Conservation (phyloP, 169 alveolate genomes). For the Cryptosporidium muris region DNA sequence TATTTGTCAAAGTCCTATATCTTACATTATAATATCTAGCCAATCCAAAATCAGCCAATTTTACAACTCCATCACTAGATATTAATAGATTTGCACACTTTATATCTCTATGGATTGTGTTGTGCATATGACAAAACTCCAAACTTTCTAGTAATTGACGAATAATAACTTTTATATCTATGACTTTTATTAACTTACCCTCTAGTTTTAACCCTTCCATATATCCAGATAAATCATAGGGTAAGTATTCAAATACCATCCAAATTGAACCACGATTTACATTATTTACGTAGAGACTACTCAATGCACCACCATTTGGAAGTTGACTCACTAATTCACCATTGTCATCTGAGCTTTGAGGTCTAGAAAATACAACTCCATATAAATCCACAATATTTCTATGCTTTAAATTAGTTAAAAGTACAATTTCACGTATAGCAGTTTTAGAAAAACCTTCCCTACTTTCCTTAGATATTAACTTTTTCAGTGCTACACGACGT, state of each 20-base stretch:
- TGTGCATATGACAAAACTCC: constrained; percentile 86
- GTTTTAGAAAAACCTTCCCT: constrained; percentile 89
- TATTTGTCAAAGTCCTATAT: constrained; percentile 86
- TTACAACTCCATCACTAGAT: constrained; percentile 89
- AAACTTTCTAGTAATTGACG: constrained; percentile 85
- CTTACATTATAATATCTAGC: constrained; percentile 85
- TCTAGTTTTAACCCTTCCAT: constrained; percentile 79
- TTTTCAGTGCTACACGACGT: constrained; percentile 85
- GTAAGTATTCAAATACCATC: constrained; percentile 88
- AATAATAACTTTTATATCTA: constrained; percentile 84
- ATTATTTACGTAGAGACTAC: background rate
- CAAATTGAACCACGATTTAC: constrained; percentile 76
- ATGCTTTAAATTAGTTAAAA: constrained; percentile 82
- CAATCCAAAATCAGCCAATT: constrained; percentile 96
- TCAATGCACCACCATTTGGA: background rate
- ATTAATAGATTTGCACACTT: constrained; percentile 91
- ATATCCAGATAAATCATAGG: constrained; percentile 85
- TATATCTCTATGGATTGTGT: constrained; percentile 88
- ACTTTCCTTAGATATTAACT: constrained; percentile 83
- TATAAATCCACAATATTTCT: constrained; percentile 81
- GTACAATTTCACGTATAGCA: constrained; percentile 85
- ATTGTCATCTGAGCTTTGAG: constrained; percentile 15
- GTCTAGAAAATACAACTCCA: constrained; percentile 82
- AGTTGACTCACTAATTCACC: background rate
- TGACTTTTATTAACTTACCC: constrained; percentile 69